Percentiles rank a stretch among this genome's conserved stretches.
These are phyloP conservation scores for Eucalyptus fibrosa DNA, from an alignment of 345 rosid species.

Conservation along the genomic window DNA sequence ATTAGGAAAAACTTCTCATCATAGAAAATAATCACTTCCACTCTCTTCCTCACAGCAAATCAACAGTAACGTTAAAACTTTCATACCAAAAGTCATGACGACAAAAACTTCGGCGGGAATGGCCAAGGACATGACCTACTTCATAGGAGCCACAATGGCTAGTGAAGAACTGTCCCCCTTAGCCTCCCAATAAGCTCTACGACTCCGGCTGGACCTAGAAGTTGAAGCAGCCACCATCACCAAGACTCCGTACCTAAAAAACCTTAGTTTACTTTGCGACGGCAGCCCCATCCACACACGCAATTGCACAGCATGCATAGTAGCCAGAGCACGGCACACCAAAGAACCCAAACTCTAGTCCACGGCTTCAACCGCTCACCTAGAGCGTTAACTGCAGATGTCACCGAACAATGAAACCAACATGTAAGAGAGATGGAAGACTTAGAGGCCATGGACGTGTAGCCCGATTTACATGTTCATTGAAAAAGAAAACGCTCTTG, in stretches of 20 bases:
- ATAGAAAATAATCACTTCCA: not conserved
- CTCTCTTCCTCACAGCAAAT: not conserved
- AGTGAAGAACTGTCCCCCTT: conserved; percentile 28
- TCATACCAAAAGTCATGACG: conserved; percentile 56
- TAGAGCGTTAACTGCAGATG: too few species aligned
- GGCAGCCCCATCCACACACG: not conserved
- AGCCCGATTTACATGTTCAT: too few species aligned
- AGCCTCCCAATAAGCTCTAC: conserved; percentile 50
- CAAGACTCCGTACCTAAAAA: conserved; percentile 16
- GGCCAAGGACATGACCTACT: conserved; percentile 43
- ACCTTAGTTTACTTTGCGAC: not conserved
- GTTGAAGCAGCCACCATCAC: conserved; percentile 29
- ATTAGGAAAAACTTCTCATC: not conserved
- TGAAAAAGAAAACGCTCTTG: too few species aligned
- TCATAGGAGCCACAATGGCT: conserved; percentile 17
- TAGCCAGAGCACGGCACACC: not conserved
- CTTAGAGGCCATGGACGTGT: too few species aligned
- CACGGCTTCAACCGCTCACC: fast-evolving
- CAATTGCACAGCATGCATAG: not conserved
- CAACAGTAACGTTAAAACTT: not conserved
- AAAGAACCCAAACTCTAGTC: too few species aligned
- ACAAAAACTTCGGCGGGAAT: conserved; percentile 44
- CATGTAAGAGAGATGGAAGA: too few species aligned
- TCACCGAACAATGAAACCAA: too few species aligned
- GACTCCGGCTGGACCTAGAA: conserved; percentile 10